Base-by-base conservation (phyloP, 805 yeast species). In the Brettanomyces nanus region DNA sequence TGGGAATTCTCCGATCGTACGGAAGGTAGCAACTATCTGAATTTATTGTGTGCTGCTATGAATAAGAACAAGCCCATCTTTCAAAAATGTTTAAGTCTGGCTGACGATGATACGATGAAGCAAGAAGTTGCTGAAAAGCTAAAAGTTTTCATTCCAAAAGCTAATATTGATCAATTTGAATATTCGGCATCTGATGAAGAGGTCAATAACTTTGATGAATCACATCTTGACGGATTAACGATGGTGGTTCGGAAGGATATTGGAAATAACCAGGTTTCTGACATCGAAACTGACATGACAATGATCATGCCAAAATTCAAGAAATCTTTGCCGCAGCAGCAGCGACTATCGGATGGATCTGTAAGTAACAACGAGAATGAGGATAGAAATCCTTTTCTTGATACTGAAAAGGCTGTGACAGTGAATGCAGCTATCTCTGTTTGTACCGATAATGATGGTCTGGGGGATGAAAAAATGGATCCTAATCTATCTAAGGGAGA, bases 271-370 rank as follows among this genome's bases (percentile, higher is more conserved):
- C 19, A 25, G 20, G 36, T 38, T 11, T 33, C 38, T 10, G 35
- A 33, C 6, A 37, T 45, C 17, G 48, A 44, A n/a, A 50, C 60
- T 5, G 68, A 62, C 40, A 58, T 64, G 62, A 62, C 69, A 0
- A 63, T 58, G 63, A 51, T 64, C 2, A 45, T 61, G 37, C 66
- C 69, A 2, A 52, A 45, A 6, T 28, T 35, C 15, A 28, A 29
- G 15, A 38, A 36, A 10, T 10, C 15, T 4, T n/a, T n/a, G n/a
- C n/a, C n/a, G n/a, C n/a, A n/a, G n/a, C n/a, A n/a, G n/a, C 11
- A 23, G 17, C 7, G 19, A 20, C 3, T 20, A 20, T 19, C 26
- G 21, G 34, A 6, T 7, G 17, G n/a, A 6, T 5, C 15, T 19
- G 34, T 13, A 20, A 31, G 9, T 17, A 30, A 17, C 19, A 19